Base-by-base conservation (phyloP, 176 grass and related monocot genomes). In the Aegilops longissima region DNA sequence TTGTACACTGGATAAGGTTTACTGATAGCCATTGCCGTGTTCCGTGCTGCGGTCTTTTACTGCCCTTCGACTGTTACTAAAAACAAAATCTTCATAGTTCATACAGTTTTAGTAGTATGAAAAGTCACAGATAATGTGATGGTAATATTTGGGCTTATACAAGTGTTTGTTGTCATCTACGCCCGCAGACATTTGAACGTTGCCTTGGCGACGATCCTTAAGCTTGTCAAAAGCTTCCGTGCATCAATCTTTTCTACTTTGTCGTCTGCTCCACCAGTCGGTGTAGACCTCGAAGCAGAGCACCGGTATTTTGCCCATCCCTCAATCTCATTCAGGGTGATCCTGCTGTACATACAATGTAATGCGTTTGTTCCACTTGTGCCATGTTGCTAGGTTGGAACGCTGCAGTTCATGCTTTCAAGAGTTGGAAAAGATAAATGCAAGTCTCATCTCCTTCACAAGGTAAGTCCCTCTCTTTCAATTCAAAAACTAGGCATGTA, bases 211-310 rank as follows among this genome's bases (percentile, higher is more conserved):
- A 92, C 85, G 77, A 66, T 89, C 70, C 76, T 87, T 70, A 90
- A 80, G 52, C 80, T 94, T 61, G 75, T 94, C 11, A 89, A 85
- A 86, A 87, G 45, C 68, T 97, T 94, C 76, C 87, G 92, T 78
- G 29, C 88, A 30, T 80, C 91, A 20, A 91, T 94, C 71, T 89
- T 49, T 68, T 94, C 95, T 35, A 79, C 90, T 80, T 29, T 97
- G 44, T 94, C 59, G 10, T 84, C 77, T 78, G 21, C 66, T 77
- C 80, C 88, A 42, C 80, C 83, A 66, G 88, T 91, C 56, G 77
- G 94, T 72, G 86, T 94, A 38, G 94, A 92, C 70, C 83, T 92
- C 6, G 85, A 92, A 70, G 88, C 90, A 33, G 94, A 89, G 49
- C 80, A 92, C 64, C 92, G 86, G 94, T 97, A 71, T 67, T 66